These are phyloP conservation scores for Plicaturopsis crispa DNA, from an alignment of 768 basidiomycete species.

Conservation along the genomic window DNA sequence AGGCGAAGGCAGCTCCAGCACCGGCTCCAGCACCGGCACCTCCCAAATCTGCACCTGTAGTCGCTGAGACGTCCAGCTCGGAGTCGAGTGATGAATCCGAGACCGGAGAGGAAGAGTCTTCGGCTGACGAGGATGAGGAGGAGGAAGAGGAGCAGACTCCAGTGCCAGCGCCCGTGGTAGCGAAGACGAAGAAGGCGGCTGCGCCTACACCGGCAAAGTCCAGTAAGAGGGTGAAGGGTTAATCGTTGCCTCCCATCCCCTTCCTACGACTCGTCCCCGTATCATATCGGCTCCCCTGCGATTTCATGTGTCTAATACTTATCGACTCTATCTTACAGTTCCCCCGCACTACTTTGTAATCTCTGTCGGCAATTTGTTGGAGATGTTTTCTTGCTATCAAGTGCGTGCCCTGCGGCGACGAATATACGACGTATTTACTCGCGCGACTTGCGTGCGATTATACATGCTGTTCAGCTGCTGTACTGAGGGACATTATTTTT, in stretches of 20 bases:
- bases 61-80: slow-evolving; percentile 17
- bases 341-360: not conserved
- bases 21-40: not conserved
- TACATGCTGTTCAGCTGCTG: too few relatives aligned
- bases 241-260: not conserved
- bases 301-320: not conserved
- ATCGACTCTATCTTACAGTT: not conserved
- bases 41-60: slow-evolving; percentile 15
- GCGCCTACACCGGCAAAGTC: slow-evolving; percentile 12
- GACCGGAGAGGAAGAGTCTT: slow-evolving; percentile 12
- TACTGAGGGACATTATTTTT: too few relatives aligned
- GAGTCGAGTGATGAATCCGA: slow-evolving; percentile 19
- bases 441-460: too few relatives aligned
- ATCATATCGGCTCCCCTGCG: not conserved
- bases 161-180: slow-evolving; percentile 16
- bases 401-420: too few relatives aligned
- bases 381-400: too few relatives aligned
- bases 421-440: too few relatives aligned
- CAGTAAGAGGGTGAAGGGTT: slow-evolving; percentile 18
- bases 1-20: slow-evolving; percentile 17
- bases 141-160: slow-evolving; percentile 4
- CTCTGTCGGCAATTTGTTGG: too few relatives aligned
- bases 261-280: not conserved
- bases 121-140: slow-evolving; percentile 16
- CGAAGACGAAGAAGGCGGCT: slow-evolving; percentile 8